These are phyloP conservation scores for Leccinum angustisporum DNA, from an alignment of 1,284 basidiomycete species.

Conservation along the genomic window DNA sequence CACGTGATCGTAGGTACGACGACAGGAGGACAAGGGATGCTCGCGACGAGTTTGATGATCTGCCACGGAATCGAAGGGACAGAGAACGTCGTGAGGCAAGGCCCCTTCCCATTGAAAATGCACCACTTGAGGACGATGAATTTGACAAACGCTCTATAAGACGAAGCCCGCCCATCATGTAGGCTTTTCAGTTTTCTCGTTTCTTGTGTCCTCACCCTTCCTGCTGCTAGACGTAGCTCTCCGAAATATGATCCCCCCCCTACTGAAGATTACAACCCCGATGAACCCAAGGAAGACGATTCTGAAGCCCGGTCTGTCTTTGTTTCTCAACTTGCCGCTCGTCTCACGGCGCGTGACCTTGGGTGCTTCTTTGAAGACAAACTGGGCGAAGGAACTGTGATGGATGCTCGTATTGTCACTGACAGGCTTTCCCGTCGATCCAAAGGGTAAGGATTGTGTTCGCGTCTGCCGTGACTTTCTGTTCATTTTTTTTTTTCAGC, in stretches of 20 bases:
- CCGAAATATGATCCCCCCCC: conserved; percentile 66
- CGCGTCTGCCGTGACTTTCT: conserved; percentile 9
- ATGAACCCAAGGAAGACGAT: conserved; percentile 82
- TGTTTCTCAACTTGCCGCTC: conserved; percentile 95
- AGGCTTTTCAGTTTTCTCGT: conserved; percentile 31
- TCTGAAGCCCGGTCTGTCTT: conserved; percentile 97
- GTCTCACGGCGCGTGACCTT: conserved; percentile 92
- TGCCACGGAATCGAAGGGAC: conserved; percentile 41
- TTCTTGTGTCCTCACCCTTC: conserved; percentile 9
- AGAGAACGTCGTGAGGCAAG: conserved; percentile 38
- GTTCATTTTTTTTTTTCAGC: conserved; percentile 35
- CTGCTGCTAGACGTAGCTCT: conserved; percentile 56
- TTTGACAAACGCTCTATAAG: conserved; percentile 31
- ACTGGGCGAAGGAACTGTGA: conserved; percentile 87
- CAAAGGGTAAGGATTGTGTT: conserved; percentile 74
- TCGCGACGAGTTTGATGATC: conserved; percentile 61
- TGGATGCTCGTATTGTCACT: conserved; percentile 94
- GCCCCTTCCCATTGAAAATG: conserved; percentile 28
- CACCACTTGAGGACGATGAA: conserved; percentile 36
- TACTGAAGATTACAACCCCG: conserved; percentile 66
- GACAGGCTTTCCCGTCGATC: conserved; percentile 91
- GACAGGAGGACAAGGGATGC: conserved; percentile 50
- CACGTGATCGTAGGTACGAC: conserved; percentile 55
- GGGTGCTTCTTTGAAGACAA: conserved; percentile 99
- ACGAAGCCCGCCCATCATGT: conserved; percentile 42